These are phyloP conservation scores for Vaccinium myrtillus DNA, from an alignment of 148 eudicot species.

Conservation along the genomic window DNA sequence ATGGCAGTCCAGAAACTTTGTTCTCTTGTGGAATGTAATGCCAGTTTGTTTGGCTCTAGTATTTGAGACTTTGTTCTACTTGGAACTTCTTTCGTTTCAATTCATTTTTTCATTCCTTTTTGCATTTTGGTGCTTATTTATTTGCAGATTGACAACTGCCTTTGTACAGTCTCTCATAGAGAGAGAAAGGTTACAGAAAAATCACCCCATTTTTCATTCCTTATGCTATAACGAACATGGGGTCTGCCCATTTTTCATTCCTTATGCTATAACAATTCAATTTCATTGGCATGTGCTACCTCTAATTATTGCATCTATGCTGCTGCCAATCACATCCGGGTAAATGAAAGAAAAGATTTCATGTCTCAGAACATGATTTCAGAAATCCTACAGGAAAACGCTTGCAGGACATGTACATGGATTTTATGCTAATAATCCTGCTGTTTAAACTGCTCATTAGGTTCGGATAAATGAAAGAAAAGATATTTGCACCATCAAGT, in stretches of 20 bases:
- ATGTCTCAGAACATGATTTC: neutral
- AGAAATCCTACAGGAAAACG: neutral
- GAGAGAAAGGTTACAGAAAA: constrained; percentile 76
- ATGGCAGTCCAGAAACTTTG: too few species aligned
- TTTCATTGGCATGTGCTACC: constrained; percentile 97
- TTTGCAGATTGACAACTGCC: constrained; percentile 66
- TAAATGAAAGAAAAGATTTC: constrained; percentile 21
- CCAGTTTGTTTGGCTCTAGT: neutral
- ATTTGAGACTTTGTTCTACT: neutral
- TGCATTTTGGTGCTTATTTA: constrained; percentile 8
- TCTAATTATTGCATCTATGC: constrained; percentile 89
- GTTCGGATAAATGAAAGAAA: too few species aligned
- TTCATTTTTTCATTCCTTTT: neutral
- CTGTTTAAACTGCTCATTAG: too few species aligned
- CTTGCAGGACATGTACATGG: neutral
- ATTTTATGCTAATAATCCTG: neutral
- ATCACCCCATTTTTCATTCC: constrained; percentile 68
- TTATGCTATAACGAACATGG: constrained; percentile 61
- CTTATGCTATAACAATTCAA: constrained; percentile 52
- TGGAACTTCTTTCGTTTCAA: neutral
- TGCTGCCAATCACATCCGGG: constrained; percentile 98
- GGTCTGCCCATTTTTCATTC: constrained; percentile 70
- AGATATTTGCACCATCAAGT: too few species aligned
- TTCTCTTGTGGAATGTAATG: neutral
- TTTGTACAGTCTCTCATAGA: constrained; percentile 70